These are phyloP conservation scores for Alternaria hordeiaustralica DNA, from an alignment of 2,329 filamentous ascomycete genomes.

Conservation along the genomic window DNA sequence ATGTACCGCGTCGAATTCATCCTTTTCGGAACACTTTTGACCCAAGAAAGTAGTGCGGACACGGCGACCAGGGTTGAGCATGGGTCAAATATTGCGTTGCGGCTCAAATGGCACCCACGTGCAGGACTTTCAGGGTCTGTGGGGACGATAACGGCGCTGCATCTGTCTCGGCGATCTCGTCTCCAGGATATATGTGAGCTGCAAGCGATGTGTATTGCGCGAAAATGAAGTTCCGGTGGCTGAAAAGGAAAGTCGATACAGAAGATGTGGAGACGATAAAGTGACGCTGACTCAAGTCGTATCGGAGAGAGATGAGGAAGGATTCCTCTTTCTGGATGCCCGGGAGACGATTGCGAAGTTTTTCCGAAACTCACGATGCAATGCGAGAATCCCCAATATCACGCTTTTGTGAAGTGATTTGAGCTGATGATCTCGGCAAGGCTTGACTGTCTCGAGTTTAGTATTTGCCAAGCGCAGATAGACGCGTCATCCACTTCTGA, in stretches of 20 bases:
- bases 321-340: not conserved
- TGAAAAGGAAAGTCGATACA: not conserved
- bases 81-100: not conserved
- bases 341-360: not conserved
- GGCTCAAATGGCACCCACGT: not conserved
- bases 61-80: not conserved
- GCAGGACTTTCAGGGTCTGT: not conserved
- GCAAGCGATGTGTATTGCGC: not conserved
- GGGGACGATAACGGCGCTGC: not conserved
- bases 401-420: not conserved
- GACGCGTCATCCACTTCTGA: not conserved
- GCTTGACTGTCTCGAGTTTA: not conserved
- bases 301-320: not conserved
- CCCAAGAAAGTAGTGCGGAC: not conserved
- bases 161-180: slow-evolving; percentile 1
- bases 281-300: not conserved
- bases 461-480: not conserved
- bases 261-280: not conserved
- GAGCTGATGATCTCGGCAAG: not conserved
- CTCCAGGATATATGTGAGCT: not conserved
- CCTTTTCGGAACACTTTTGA: not conserved
- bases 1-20: slow-evolving; percentile 2
- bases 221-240: slow-evolving; percentile 5
- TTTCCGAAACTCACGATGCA: not conserved
- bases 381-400: not conserved